Percentiles rank a stretch among this genome's conserved stretches.
These are phyloP conservation scores for Globisporangium carolinianum DNA, from an alignment of 352 stramenopile species.

Conservation along the genomic window DNA sequence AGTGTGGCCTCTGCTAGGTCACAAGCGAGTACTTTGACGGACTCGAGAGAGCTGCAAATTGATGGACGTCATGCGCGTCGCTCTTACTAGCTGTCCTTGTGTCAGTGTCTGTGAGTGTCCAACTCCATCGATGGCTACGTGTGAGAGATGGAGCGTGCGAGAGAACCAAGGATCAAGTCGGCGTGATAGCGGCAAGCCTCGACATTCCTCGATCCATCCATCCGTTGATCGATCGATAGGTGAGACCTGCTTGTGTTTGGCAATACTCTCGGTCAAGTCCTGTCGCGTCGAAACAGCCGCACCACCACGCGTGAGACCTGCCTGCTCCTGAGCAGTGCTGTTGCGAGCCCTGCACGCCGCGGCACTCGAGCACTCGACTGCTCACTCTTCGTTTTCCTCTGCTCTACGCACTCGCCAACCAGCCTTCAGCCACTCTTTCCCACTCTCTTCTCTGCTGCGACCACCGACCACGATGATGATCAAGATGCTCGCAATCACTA, in stretches of 20 bases:
- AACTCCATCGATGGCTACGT: no score
- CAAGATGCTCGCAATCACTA: constrained; percentile 12
- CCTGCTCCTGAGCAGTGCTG: neutral
- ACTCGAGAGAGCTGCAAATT: no score
- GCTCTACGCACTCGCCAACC: constrained; percentile 2
- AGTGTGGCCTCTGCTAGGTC: no score
- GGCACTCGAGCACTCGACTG: neutral
- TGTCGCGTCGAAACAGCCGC: constrained; percentile 10
- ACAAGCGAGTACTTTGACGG: no score
- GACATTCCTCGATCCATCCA: no score
- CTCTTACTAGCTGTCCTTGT: no score
- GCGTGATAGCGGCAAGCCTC: neutral
- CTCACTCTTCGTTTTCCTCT: constrained; percentile 29
- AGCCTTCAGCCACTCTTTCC: neutral
- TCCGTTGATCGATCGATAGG: no score
- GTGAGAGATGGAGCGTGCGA: no score
- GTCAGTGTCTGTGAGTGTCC: no score
- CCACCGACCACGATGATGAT: constrained; percentile 10
- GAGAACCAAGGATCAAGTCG: neutral
- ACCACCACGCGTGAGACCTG: no score
- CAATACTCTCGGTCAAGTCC: constrained; percentile 65
- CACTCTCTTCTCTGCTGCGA: neutral
- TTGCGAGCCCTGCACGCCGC: no score
- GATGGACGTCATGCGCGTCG: no score
- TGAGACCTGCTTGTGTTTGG: constrained; percentile 41